A percentile compares a stretch with the other conserved stretches of the same genome.
phyloP scores from a whole-genome alignment of 176 grass and related monocot species.

The Rhipidocladum racemiflorum region DNA sequence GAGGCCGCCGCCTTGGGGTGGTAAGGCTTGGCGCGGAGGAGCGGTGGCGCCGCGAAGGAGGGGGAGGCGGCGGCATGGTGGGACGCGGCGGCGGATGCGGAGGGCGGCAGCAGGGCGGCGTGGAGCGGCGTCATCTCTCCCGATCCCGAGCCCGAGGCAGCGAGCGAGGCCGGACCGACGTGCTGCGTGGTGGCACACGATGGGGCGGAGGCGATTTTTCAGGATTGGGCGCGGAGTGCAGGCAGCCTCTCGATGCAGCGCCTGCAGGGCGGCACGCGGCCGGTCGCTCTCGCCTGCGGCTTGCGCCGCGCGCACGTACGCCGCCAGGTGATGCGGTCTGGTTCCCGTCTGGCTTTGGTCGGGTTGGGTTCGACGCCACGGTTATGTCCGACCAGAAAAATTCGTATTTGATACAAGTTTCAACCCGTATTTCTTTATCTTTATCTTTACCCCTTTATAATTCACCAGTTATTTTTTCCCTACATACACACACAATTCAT shows the following conservation, averaged over 20 bases:
- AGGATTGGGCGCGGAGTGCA: conserved; percentile 46
- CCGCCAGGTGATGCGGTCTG: too few species aligned
- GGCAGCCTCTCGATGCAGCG: conserved; percentile 47
- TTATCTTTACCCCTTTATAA: too few species aligned
- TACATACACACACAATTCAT: too few species aligned
- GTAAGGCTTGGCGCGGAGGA: conserved; percentile 12
- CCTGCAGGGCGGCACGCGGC: conserved; percentile 26
- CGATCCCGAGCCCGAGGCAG: neutral
- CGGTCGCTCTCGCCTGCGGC: conserved; percentile 24
- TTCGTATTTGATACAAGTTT: too few species aligned
- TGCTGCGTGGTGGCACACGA: neutral
- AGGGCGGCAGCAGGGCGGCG: conserved; percentile 26
- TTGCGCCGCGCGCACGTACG: neutral
- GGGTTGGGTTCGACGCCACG: neutral
- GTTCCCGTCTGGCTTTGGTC: neutral
- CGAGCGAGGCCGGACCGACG: neutral
- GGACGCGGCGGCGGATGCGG: neutral
- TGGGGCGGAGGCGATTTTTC: conserved; percentile 38
- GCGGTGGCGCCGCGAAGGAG: neutral
- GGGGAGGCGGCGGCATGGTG: conserved; percentile 13
- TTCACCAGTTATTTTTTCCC: too few species aligned
- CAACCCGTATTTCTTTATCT: too few species aligned
- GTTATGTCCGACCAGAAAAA: too few species aligned
- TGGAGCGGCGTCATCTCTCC: conserved; percentile 43
- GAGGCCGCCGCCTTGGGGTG: conserved; percentile 3